Percentiles rank a stretch among this genome's conserved stretches.
phyloP scores from a whole-genome alignment of 805 yeast species.

The Tetrapisispora fleetii region DNA sequence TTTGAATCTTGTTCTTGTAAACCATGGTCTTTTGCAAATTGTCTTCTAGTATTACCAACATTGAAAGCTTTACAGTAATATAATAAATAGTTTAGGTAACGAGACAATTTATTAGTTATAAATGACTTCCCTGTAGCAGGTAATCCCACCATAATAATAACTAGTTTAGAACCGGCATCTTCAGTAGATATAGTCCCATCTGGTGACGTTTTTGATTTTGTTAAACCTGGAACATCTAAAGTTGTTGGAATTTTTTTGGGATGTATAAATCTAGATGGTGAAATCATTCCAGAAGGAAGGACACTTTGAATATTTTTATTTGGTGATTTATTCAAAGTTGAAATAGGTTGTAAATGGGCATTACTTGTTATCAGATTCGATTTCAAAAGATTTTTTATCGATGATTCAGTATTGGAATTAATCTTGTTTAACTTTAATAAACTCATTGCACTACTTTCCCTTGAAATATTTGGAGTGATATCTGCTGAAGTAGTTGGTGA shows the following conservation, averaged over 20 bases:
- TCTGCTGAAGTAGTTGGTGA: constrained; percentile 39
- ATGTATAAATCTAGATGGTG: constrained; percentile 23
- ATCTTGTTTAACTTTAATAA: constrained; percentile 3
- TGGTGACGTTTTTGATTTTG: constrained; percentile 69
- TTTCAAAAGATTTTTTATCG: not conserved
- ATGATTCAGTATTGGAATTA: constrained; percentile 2
- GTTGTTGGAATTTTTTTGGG: constrained; percentile 62
- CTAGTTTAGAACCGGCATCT: constrained; percentile 76
- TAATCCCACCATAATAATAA: constrained; percentile 91
- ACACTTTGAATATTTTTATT: not conserved
- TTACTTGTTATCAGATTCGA: not conserved
- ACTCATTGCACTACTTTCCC: constrained; percentile 14
- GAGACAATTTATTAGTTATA: constrained; percentile 78
- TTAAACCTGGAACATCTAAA: constrained; percentile 85
- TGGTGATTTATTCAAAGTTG: not conserved
- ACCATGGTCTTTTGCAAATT: constrained; percentile 38
- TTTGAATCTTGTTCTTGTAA: constrained; percentile 58
- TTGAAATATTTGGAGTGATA: constrained; percentile 17
- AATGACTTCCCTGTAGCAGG: constrained; percentile 96
- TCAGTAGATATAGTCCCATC: constrained; percentile 53
- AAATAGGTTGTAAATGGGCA: not conserved
- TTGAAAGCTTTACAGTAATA: constrained; percentile 85
- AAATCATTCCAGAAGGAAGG: constrained; percentile 4
- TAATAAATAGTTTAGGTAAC: constrained; percentile 90
- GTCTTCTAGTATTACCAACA: constrained; percentile 89